Conservation (phyloP, 2,329 filamentous ascomycete genomes). For the Epichloe elymi region DNA sequence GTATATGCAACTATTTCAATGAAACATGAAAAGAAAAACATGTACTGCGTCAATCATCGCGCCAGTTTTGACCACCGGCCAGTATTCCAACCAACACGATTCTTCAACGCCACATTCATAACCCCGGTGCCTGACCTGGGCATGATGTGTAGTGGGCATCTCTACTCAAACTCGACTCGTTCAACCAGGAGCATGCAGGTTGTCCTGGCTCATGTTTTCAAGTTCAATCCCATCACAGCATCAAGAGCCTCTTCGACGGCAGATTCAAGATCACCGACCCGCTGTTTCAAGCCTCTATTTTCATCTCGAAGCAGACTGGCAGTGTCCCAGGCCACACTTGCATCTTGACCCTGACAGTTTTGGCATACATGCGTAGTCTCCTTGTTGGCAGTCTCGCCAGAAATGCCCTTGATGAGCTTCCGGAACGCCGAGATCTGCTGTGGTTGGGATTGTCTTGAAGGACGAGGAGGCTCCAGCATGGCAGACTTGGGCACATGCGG, state of each 20-base stretch:
- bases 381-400: slow-evolving; percentile 21
- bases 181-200: not conserved
- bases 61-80: not conserved
- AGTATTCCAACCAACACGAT: not conserved
- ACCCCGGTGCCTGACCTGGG: not conserved
- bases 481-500: slow-evolving; percentile 12
- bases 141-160: not conserved
- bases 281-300: slow-evolving; percentile 46
- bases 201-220: not conserved
- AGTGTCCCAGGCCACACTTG: slow-evolving; percentile 51
- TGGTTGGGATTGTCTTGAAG: slow-evolving; percentile 23
- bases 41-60: not conserved
- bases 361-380: slow-evolving; percentile 25
- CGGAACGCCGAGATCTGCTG: slow-evolving; percentile 24
- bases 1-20: not conserved
- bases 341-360: slow-evolving; percentile 46
- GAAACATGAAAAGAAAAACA: not conserved
- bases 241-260: slow-evolving; percentile 50
- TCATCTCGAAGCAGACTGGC: slow-evolving; percentile 48
- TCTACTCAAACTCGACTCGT: not conserved
- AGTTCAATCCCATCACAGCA: slow-evolving; percentile 36
- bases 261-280: slow-evolving; percentile 44
- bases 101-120: not conserved
- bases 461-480: slow-evolving; percentile 13
- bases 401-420: slow-evolving; percentile 29